Base-by-base conservation (phyloP, 441 rosid species). In the Biscutella auriculata region DNA sequence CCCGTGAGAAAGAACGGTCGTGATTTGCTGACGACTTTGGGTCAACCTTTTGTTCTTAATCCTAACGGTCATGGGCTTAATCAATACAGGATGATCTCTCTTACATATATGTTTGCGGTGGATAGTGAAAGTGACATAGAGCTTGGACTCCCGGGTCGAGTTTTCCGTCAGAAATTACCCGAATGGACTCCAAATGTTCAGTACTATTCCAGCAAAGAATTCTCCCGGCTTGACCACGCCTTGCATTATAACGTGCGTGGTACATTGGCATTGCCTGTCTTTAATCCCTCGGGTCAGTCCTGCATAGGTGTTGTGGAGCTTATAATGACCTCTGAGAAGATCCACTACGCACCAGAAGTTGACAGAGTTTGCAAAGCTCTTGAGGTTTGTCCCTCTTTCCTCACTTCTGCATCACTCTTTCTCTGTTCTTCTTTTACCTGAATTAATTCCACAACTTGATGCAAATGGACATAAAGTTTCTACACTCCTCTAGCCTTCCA, bases 341-440 rank as follows among this genome's bases (percentile, higher is more conserved):
- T 92, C 49, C 84, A 88, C 63, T 88, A 88, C 51, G 87, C 86
- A 6, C 87, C 98, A 0, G 98, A 84, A 76, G 95, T 85, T 68
- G 96, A 88, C 66, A 92, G 82, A 80, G 91, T 92, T 67, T 88
- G 98, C 86, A 88, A 86, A 78, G 98, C 98, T 27, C 95, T 92
- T 68, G 77, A 91, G 98, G 98, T 88, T 77, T 63, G 56, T 70
- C 69, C 67, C 57, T 70, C 69, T 46, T 73, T 41, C 70, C 71
- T 58, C 41, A 30, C 33, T 53, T 21, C 39, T 66, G 8, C 8
- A 35, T 10, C 37, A 4, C 52, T 29, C 9, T 46, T 60, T 26
- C 33, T 67, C 21, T 53, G 50, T 59, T 59, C 30, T 6, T 53
- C 15, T 8, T 29, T 30, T 34, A 27, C 28, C 26, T 28, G 44